A percentile compares a stretch with the other conserved stretches of the same genome.
Conservation (phyloP, 2,329 filamentous ascomycete genomes). For the Keithomyces neogunnii region DNA sequence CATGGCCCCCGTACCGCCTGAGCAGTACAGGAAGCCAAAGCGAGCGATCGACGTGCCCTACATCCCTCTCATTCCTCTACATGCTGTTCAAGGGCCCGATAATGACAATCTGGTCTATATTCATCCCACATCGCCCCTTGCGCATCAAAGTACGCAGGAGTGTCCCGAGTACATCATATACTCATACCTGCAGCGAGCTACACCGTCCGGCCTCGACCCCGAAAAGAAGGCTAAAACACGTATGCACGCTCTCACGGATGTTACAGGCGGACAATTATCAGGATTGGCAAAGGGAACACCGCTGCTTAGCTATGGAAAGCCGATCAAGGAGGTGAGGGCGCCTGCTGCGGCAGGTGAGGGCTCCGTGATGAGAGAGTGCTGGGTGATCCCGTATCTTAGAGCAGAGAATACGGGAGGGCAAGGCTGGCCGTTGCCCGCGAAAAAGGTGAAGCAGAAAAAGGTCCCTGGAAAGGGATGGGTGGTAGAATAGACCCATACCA, state of each 20-base stretch:
- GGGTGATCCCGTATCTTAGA: slow-evolving; percentile 70
- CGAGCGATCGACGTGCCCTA: slow-evolving; percentile 93
- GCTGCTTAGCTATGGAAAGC: slow-evolving; percentile 77
- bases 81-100: slow-evolving; percentile 30
- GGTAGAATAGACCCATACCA: slow-evolving; percentile 36
- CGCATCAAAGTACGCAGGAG: slow-evolving; percentile 58
- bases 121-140: slow-evolving; percentile 75
- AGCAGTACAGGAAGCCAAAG: slow-evolving; percentile 58
- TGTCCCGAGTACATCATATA: slow-evolving; percentile 87
- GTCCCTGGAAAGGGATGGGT: slow-evolving; percentile 67
- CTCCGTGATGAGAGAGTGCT: slow-evolving; percentile 58
- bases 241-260: slow-evolving; percentile 79
- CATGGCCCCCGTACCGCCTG: slow-evolving; percentile 64
- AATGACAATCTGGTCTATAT: slow-evolving; percentile 69
- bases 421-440: slow-evolving; percentile 80
- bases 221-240: slow-evolving; percentile 62
- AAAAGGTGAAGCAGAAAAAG: slow-evolving; percentile 74
- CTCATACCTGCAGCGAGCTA: slow-evolving; percentile 68
- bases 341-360: slow-evolving; percentile 26
- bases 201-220: slow-evolving; percentile 38
- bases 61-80: slow-evolving; percentile 68
- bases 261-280: slow-evolving; percentile 67
- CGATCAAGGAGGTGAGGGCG: slow-evolving; percentile 68
- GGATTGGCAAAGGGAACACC: slow-evolving; percentile 78
- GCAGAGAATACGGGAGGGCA: slow-evolving; percentile 58